These are phyloP conservation scores for Hirsutella rhossiliensis DNA, from an alignment of 2,329 filamentous ascomycete genomes.

Conservation along the genomic window DNA sequence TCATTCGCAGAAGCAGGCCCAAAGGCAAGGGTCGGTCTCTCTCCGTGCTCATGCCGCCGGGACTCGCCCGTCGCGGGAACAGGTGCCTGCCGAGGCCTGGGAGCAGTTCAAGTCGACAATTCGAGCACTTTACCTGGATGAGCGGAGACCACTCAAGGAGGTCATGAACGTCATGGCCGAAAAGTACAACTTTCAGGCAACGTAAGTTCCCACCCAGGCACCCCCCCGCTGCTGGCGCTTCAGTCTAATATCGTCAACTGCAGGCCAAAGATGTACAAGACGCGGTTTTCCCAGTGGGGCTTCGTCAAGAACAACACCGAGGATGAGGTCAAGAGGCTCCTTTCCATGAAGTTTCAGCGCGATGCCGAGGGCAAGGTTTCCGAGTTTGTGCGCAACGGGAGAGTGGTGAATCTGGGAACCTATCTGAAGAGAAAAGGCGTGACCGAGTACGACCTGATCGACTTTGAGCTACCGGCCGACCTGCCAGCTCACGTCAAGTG, in stretches of 20 bases:
- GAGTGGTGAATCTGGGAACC: slow-evolving; percentile 37
- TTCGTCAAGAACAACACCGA: slow-evolving; percentile 44
- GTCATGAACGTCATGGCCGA: slow-evolving; percentile 40
- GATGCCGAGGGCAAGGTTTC: slow-evolving; percentile 40
- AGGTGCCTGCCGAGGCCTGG: slow-evolving; percentile 33
- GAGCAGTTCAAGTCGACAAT: slow-evolving; percentile 34
- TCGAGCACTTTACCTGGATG: slow-evolving; percentile 32
- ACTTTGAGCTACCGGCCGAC: slow-evolving; percentile 29
- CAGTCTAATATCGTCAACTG: slow-evolving; percentile 6
- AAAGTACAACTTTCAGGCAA: slow-evolving; percentile 34
- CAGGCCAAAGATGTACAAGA: slow-evolving; percentile 44
- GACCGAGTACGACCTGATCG: slow-evolving; percentile 38
- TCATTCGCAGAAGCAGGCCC: slow-evolving; percentile 9
- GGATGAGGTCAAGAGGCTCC: slow-evolving; percentile 36
- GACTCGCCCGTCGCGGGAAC: slow-evolving; percentile 25
- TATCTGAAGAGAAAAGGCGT: slow-evolving; percentile 41
- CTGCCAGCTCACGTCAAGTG: slow-evolving; percentile 31
- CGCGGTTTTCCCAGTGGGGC: slow-evolving; percentile 41
- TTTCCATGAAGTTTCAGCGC: slow-evolving; percentile 39
- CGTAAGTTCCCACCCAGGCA: slow-evolving; percentile 21
- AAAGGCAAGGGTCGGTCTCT: slow-evolving; percentile 16
- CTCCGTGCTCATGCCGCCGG: slow-evolving; percentile 17
- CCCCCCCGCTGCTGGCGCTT: neutral
- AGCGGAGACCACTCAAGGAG: slow-evolving; percentile 38
- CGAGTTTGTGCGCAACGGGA: slow-evolving; percentile 39